Percentiles rank a stretch among this genome's conserved stretches.
phyloP scores from a whole-genome alignment of 441 rosid species.

The Croton setiger region DNA sequence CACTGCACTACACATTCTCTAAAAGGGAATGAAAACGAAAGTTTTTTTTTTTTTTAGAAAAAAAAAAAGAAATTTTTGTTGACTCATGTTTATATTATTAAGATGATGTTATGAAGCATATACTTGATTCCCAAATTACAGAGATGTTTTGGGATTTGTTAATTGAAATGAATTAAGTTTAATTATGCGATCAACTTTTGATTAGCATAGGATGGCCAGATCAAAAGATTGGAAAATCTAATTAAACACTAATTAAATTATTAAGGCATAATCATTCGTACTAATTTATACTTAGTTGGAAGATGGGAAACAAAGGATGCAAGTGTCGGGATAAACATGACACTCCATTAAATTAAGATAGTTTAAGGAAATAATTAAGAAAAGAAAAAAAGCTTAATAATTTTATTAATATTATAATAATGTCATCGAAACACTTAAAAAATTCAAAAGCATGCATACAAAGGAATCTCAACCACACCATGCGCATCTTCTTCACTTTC shows the following conservation, averaged over 20 bases:
- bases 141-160: constrained; percentile 30
- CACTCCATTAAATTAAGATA: constrained; percentile 27
- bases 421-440: constrained; percentile 24
- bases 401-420: too few relatives aligned
- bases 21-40: constrained; percentile 20
- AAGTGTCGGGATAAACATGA: constrained; percentile 51
- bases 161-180: constrained; percentile 3
- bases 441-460: constrained; percentile 35
- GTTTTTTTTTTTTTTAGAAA: too few relatives aligned
- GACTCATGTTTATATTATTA: background rate
- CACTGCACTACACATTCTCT: constrained; percentile 16
- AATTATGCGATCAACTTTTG: constrained; percentile 15
- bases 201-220: constrained; percentile 21
- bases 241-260: constrained; percentile 13
- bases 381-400: constrained; percentile 16
- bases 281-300: constrained; percentile 36
- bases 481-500: constrained; percentile 34
- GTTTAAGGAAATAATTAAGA: constrained; percentile 4
- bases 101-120: background rate
- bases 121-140: background rate
- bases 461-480: constrained; percentile 36
- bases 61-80: constrained; percentile 11
- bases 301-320: constrained; percentile 46
- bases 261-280: background rate
- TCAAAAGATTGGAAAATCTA: constrained; percentile 23